A percentile compares a stretch with the other conserved stretches of the same genome.
These are phyloP conservation scores for Hibiscus trionum DNA, from an alignment of 345 rosid species.

Conservation along the genomic window DNA sequence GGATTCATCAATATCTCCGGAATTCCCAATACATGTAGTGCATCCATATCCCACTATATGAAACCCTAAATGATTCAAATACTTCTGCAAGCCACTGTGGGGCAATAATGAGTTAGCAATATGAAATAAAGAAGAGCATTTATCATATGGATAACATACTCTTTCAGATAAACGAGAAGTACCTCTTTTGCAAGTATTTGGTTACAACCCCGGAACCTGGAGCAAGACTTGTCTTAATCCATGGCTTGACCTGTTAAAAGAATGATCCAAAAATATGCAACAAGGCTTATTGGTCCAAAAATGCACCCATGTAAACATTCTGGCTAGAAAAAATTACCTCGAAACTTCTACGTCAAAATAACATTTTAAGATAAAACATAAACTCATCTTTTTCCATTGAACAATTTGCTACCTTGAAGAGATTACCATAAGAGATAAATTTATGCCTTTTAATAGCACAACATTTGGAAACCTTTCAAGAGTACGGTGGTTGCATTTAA, in stretches of 20 bases:
- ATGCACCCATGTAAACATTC: neutral
- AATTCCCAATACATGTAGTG: slow-evolving; percentile 93
- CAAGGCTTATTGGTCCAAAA: neutral
- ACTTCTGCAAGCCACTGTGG: slow-evolving; percentile 68
- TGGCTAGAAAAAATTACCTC: neutral
- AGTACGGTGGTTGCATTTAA: neutral
- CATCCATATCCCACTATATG: slow-evolving; percentile 87
- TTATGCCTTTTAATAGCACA: neutral
- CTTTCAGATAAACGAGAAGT: neutral
- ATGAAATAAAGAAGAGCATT: neutral
- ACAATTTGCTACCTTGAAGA: neutral
- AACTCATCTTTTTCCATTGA: neutral
- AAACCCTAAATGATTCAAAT: slow-evolving; percentile 76
- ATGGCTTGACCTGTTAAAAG: slow-evolving; percentile 62
- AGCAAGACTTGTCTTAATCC: slow-evolving; percentile 91
- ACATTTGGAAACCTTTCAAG: neutral
- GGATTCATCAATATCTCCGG: slow-evolving; percentile 78
- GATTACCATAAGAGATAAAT: neutral
- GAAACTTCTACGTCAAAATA: neutral
- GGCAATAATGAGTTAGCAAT: slow-evolving; percentile 14
- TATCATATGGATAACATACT: neutral
- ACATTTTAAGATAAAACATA: neutral
- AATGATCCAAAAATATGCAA: neutral
- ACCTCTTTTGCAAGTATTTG: slow-evolving; percentile 73
- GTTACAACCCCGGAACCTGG: slow-evolving; percentile 97